phyloP scores from a whole-genome alignment of 2,329 filamentous ascomycete species.

The Alternaria burnsii region DNA sequence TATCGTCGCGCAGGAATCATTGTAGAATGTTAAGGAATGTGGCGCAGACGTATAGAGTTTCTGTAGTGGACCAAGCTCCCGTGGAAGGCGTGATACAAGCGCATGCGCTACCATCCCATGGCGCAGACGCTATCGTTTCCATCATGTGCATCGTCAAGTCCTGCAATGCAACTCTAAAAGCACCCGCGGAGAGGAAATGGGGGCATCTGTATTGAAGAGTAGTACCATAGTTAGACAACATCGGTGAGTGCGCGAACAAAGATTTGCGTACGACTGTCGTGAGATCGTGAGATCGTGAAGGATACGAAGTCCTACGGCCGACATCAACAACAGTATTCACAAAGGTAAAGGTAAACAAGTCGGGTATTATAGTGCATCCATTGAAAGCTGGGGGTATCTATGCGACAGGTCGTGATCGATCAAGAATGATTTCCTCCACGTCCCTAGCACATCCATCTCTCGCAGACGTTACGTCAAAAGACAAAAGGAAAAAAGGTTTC shows the following conservation, averaged over 20 bases:
- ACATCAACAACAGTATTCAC: not conserved
- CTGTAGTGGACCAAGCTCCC: too few relatives aligned
- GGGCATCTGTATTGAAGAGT: not conserved
- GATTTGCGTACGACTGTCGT: not conserved
- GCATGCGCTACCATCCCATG: too few relatives aligned
- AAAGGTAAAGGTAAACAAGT: not conserved
- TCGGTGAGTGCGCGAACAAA: too few relatives aligned
- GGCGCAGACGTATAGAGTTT: too few relatives aligned
- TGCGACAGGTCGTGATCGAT: constrained; percentile 25
- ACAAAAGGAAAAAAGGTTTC: constrained; percentile 6
- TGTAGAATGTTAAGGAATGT: too few relatives aligned
- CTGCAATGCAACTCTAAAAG: not conserved
- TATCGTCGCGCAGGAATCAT: too few relatives aligned
- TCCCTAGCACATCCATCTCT: constrained; percentile 20
- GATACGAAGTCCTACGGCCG: not conserved
- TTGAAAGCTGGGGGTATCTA: constrained; percentile 35
- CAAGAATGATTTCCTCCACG: constrained; percentile 25
- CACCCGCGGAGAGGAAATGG: not conserved
- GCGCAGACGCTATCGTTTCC: not conserved
- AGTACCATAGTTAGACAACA: not conserved
- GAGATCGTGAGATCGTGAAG: not conserved
- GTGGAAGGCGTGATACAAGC: too few relatives aligned
- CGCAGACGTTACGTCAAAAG: not conserved
- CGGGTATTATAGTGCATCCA: constrained; percentile 23
- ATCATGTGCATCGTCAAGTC: not conserved